Conservation (phyloP, 176 grass and related monocot species). For the Musa beccarii region DNA sequence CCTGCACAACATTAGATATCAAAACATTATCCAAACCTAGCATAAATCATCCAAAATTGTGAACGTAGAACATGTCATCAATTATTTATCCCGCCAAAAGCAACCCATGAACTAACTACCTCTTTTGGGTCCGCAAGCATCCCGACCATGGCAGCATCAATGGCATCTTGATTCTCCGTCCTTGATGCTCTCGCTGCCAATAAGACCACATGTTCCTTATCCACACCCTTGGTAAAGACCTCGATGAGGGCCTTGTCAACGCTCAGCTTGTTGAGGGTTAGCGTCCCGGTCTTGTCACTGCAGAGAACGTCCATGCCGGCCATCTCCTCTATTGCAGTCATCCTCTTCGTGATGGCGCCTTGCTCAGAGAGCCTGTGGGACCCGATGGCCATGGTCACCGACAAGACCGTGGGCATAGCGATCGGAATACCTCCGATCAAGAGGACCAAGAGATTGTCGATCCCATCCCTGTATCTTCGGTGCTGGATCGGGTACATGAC, state of each 20-base stretch:
- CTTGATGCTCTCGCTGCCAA: constrained; percentile 67
- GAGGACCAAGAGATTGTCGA: constrained; percentile 90
- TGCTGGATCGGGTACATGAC: constrained; percentile 91
- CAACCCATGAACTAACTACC: constrained; percentile 17
- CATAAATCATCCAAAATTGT: not conserved
- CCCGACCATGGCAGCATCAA: constrained; percentile 77
- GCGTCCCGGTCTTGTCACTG: constrained; percentile 96
- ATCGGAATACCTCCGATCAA: constrained; percentile 95
- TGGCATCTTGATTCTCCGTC: constrained; percentile 96
- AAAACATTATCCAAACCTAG: constrained; percentile 10
- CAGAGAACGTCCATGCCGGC: constrained; percentile 82
- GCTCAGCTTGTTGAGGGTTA: constrained; percentile 79
- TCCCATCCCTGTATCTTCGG: constrained; percentile 71
- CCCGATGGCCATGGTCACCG: constrained; percentile 93
- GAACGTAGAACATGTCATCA: not conserved
- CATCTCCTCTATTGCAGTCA: constrained; percentile 99
- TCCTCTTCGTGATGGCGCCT: constrained; percentile 92
- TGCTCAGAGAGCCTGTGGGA: constrained; percentile 56
- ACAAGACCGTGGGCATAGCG: constrained; percentile 93
- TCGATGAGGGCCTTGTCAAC: constrained; percentile 66
- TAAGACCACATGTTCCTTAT: constrained; percentile 30
- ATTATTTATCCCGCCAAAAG: not conserved
- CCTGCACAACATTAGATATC: constrained; percentile 18
- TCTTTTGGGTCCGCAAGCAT: constrained; percentile 82
- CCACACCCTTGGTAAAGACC: constrained; percentile 41